phyloP scores from a whole-genome alignment of 345 rosid genomes.

The Lagerstroemia speciosa region DNA sequence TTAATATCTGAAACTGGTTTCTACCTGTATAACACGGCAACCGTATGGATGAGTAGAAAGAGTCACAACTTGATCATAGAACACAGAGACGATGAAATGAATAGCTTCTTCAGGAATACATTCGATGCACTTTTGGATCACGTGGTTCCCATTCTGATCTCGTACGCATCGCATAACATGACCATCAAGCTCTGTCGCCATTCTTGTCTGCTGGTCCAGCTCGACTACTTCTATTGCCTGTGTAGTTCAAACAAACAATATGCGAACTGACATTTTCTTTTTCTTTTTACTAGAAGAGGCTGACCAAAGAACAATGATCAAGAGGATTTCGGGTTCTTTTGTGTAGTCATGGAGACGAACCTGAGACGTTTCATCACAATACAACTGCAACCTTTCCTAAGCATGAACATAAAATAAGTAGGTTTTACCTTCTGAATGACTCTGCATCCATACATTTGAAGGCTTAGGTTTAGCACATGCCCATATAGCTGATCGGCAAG shows the following conservation, averaged over 20 bases:
- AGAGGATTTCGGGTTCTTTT: neutral
- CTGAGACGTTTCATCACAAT: neutral
- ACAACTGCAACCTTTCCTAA: neutral
- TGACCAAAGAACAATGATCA: neutral
- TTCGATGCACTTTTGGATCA: conserved; percentile 93
- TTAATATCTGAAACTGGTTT: neutral
- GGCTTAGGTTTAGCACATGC: conserved; percentile 78
- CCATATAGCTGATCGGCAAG: conserved; percentile 70
- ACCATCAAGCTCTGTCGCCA: conserved; percentile 92
- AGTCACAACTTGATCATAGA: conserved; percentile 81
- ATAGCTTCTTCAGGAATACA: conserved; percentile 86
- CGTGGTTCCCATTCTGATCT: conserved; percentile 98
- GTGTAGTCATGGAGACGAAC: neutral
- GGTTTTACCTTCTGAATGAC: conserved; percentile 81
- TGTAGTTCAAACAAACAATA: conserved; percentile 2
- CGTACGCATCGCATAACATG: conserved; percentile 91
- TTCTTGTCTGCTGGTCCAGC: conserved; percentile 75
- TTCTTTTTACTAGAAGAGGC: neutral
- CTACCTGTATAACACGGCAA: conserved; percentile 96
- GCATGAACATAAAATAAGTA: neutral
- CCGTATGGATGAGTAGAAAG: conserved; percentile 92
- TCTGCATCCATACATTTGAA: conserved; percentile 98
- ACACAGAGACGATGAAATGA: conserved; percentile 66
- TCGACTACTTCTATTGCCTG: conserved; percentile 94
- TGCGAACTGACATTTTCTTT: neutral